Percentiles rank a stretch among this genome's conserved stretches.
These are phyloP conservation scores for Glebionis coronaria DNA, from an alignment of 129 eudicot species.

Conservation along the genomic window DNA sequence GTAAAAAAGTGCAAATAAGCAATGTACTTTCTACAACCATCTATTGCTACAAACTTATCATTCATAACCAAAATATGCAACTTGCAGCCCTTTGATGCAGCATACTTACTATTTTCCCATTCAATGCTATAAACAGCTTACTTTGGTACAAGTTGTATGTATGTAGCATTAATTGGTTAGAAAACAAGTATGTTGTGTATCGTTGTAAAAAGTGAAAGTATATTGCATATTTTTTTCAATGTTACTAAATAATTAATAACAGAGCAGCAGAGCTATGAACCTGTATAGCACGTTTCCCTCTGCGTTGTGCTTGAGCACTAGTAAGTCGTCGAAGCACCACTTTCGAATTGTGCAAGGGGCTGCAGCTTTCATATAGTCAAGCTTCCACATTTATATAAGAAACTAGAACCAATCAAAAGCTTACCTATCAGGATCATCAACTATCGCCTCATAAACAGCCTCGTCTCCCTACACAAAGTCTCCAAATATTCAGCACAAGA, in stretches of 20 bases:
- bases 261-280: conserved; percentile 33
- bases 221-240: no score
- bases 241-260: background rate
- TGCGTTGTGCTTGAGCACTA: conserved; percentile 87
- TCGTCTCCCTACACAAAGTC: conserved; percentile 65
- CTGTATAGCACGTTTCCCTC: conserved; percentile 98
- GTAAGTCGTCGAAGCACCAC: conserved; percentile 84
- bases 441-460: conserved; percentile 80
- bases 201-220: no score
- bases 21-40: no score
- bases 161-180: no score
- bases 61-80: no score
- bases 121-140: no score
- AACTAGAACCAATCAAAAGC: conserved; percentile 16
- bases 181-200: no score
- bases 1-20: no score
- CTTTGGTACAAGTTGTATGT: no score
- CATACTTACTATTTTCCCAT: no score
- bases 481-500: conserved; percentile 20
- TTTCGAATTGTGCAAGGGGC: conserved; percentile 78
- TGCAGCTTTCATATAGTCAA: conserved; percentile 38
- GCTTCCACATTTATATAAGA: conserved; percentile 18
- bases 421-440: conserved; percentile 67
- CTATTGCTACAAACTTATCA: no score
- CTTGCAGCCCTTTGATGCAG: no score